Percentiles rank a stretch among this genome's conserved stretches.
Evolutionary conservation across 352 stramenopile species (phyloP).

Genomic region (Pythium angustatum): DNA sequence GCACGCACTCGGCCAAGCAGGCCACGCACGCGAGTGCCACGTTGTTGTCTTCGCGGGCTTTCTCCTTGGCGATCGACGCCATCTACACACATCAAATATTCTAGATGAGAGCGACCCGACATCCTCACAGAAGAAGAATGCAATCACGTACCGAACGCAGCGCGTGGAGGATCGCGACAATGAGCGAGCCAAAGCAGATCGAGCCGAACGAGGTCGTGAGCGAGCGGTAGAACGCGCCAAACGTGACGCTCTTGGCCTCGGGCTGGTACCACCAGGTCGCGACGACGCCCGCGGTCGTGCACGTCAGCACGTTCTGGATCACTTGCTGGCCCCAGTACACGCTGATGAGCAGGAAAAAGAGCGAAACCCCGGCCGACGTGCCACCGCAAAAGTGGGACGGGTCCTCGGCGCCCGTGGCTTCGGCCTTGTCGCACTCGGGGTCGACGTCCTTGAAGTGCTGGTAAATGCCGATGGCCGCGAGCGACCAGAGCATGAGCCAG

Average conservation of each 20-base stretch:
- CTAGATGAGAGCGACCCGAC: not conserved
- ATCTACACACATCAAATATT: constrained; percentile 40
- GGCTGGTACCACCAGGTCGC: constrained; percentile 87
- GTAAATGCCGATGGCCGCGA: constrained; percentile 72
- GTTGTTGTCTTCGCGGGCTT: constrained; percentile 77
- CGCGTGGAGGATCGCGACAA: constrained; percentile 81
- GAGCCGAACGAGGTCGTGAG: constrained; percentile 84
- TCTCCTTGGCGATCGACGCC: constrained; percentile 63
- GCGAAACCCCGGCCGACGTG: constrained; percentile 46
- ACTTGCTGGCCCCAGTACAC: constrained; percentile 87
- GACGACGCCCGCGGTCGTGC: constrained; percentile 75
- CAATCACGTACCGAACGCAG: constrained; percentile 51
- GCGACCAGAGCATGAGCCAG: constrained; percentile 76
- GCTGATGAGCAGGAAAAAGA: constrained; percentile 85
- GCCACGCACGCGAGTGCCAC: constrained; percentile 71
- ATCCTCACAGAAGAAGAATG: not conserved
- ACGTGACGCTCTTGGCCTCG: constrained; percentile 50
- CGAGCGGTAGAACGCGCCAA: constrained; percentile 76
- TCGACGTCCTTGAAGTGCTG: constrained; percentile 67
- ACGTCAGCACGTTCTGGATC: constrained; percentile 84
- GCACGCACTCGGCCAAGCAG: constrained; percentile 86
- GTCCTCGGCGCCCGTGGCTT: constrained; percentile 25
- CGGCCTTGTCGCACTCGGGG: constrained; percentile 53
- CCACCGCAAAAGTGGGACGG: constrained; percentile 58
- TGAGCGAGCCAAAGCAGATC: constrained; percentile 83